Evolutionary conservation across 441 rosid genomes (phyloP).

Genomic region (Iberis amara): DNA sequence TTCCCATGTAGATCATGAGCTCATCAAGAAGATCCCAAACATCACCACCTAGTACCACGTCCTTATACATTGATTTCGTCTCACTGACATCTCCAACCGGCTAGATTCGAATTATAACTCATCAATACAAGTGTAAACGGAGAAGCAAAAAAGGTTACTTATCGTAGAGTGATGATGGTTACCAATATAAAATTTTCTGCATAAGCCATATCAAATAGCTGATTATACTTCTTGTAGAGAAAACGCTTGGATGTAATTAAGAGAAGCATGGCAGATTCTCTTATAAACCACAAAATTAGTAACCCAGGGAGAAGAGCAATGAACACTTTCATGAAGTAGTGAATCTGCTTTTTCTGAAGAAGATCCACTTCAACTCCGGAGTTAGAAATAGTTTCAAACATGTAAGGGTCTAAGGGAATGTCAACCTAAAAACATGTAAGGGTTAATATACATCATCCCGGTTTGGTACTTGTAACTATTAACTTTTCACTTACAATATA

Average conservation of each 20-base stretch:
- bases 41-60: constrained; percentile 94
- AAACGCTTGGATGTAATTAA: constrained; percentile 70
- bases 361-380: constrained; percentile 95
- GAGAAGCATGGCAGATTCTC: constrained; percentile 78
- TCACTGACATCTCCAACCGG: constrained; percentile 88
- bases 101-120: constrained; percentile 39
- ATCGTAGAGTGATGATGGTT: constrained; percentile 27
- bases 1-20: constrained; percentile 88
- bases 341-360: constrained; percentile 82
- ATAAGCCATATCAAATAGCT: constrained; percentile 84
- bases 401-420: constrained; percentile 89
- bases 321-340: constrained; percentile 80
- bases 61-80: constrained; percentile 83
- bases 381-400: constrained; percentile 76
- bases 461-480: constrained; percentile 19
- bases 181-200: constrained; percentile 93
- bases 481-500: constrained; percentile 57
- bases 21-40: constrained; percentile 99
- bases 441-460: constrained; percentile 26
- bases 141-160: constrained; percentile 4
- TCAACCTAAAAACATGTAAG: constrained; percentile 52
- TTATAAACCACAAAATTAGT: constrained; percentile 69
- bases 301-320: constrained; percentile 77
- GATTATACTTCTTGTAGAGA: constrained; percentile 84
- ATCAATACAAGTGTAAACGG: constrained; percentile 21